Conservation (phyloP, 176 grass and related monocot species). For the Oryza punctata region DNA sequence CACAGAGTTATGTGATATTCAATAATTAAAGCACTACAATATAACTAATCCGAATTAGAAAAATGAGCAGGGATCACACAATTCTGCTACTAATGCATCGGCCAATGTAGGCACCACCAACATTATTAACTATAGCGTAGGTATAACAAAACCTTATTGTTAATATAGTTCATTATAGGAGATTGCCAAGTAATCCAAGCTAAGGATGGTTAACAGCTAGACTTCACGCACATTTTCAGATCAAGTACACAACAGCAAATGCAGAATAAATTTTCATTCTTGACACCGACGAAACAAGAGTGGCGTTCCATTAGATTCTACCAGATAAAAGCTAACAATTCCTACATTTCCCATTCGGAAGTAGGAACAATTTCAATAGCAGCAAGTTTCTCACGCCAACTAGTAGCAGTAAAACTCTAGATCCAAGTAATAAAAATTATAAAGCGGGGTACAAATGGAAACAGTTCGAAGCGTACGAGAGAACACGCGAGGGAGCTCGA, state of each 20-base stretch:
- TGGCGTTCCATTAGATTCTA: not conserved
- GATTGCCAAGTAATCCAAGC: not conserved
- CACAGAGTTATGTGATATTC: not conserved
- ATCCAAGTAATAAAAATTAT: not conserved
- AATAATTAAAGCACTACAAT: not conserved
- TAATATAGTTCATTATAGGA: not conserved
- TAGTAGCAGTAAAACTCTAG: not conserved
- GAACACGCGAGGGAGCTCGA: not conserved
- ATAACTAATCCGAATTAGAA: not conserved
- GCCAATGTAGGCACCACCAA: too few relatives aligned
- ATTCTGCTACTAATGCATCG: not conserved
- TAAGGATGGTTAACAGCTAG: too few relatives aligned
- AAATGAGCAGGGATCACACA: not conserved
- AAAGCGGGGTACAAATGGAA: not conserved
- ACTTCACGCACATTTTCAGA: not conserved
- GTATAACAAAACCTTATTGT: not conserved
- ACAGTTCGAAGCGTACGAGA: not conserved
- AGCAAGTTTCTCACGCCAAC: not conserved
- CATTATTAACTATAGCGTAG: not conserved
- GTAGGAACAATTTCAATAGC: not conserved
- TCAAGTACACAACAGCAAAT: not conserved
- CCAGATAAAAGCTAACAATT: not conserved
- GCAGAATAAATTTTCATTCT: too few relatives aligned
- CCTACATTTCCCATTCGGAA: conserved; percentile 21
- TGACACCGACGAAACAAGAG: too few relatives aligned